Base-by-base conservation (phyloP, 768 basidiomycete species). In the Mycena epipterygia region DNA sequence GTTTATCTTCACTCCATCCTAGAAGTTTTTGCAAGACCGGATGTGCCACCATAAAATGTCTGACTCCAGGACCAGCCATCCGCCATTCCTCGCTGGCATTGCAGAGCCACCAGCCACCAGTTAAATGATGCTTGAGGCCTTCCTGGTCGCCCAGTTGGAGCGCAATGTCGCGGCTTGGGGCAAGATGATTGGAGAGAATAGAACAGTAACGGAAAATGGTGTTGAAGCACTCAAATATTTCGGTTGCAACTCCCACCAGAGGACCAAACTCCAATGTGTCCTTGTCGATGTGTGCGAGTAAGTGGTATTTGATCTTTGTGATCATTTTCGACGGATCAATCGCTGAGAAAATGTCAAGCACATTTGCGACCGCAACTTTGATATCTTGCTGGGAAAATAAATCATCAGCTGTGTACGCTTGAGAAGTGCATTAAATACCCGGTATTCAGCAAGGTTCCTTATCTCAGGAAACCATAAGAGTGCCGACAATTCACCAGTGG, bases 171-270 rank as follows among this genome's bases (percentile, higher is more conserved):
- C n/a, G n/a, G n/a, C n/a, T n/a, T n/a, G n/a, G n/a, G n/a, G n/a
- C n/a, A 12, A 64, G 77, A 44, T 78, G 80, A 61, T 81, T 81
- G 5, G 73, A 76, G 25, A 74, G 67, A 27, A 80, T 65, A n/a
- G 70, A 76, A 49, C 74, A 74, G 2, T 65, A 23, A 0, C 77
- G 75, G 48, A 81, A 80, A 19, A 81, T 62, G 16, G 75, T 76
- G 66, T 81, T 81, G 56, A 64, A 81, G 60, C 67, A 73, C 55
- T 81, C 80, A 56, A 74, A 81, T 0, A 23, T 59, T 51, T 75
- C 74, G 4, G 74, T 73, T n/a, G 68, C 71, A 29, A 53, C 37
- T 2, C 66, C 51, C 17, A 76, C 48, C 17, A 69, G 44, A 23
- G 74, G 75, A 2, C 75, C 73, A 46, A 75, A 73, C 5, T 32